Base-by-base conservation (phyloP, 371 early-diverging fungal genomes). In the Mortierella sp. region DNA sequence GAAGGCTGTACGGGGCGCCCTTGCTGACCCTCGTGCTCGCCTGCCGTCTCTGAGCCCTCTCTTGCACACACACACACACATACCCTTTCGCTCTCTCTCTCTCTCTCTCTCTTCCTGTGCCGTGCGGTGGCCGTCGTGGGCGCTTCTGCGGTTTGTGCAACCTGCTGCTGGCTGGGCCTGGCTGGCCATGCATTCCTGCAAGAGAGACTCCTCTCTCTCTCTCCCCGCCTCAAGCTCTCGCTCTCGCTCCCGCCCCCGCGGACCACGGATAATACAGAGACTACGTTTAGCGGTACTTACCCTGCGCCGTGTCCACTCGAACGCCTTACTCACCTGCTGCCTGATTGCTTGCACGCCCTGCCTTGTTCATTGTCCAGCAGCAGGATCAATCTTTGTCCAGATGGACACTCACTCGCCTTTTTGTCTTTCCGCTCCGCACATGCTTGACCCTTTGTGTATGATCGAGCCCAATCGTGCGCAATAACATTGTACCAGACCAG, bases 31-130 rank as follows among this genome's bases (percentile, higher is more conserved):
- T 37, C 37, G 37, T 37, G 37, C 37, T 18, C 11, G 23, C 23
- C 53, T 53, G 53, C 26, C 9, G 23, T 53, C 53, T 26, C 53
- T 53, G 53, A 53, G 23, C 53, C 26, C 26, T 53, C 26, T 53
- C 26, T 53, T 50, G n/a, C n/a, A n/a, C n/a, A n/a, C n/a, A n/a
- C n/a, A n/a, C n/a, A n/a, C n/a, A n/a, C n/a, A n/a, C n/a, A n/a
- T n/a, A n/a, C 14, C 14, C 50, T 4, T 14, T 50, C 3, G 50
- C 21, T 50, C 6, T 50, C 21, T 50, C 50, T 50, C 14, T 50
- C 50, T 50, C 50, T 4, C 16, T 14, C 14, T 50, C 50, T 14
- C 14, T 3, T 50, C 4, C 50, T 14, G 16, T 50, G 16, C 50
- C 2, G 19, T 53, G 53, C 23, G 21, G 53, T 53, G 53, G 37